These are phyloP conservation scores for Quercus agrifolia DNA, from an alignment of 306 rosid genomes.

Conservation along the genomic window DNA sequence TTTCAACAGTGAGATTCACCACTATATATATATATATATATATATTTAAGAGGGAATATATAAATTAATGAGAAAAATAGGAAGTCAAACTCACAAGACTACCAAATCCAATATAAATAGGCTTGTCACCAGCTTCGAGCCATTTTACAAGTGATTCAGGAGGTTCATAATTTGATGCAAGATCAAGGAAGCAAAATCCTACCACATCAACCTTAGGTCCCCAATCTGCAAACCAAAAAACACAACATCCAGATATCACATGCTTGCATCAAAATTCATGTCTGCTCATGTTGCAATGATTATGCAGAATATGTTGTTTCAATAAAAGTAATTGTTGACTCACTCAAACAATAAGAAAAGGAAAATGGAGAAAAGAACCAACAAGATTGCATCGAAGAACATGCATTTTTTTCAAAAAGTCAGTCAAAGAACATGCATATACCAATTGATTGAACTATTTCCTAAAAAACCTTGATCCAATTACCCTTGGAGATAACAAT, in stretches of 20 bases:
- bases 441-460: background rate
- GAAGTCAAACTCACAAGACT: conserved; percentile 65
- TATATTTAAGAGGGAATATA: background rate
- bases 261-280: conserved; percentile 4
- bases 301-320: conserved; percentile 1
- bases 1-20: too few species aligned
- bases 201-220: conserved; percentile 94
- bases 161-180: conserved; percentile 93
- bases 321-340: background rate
- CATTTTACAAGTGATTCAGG: conserved; percentile 75
- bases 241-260: background rate
- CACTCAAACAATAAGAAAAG: background rate
- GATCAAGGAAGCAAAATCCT: conserved; percentile 99
- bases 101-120: conserved; percentile 94
- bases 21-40: too few species aligned
- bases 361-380: background rate
- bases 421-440: background rate
- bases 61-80: conserved; percentile 13
- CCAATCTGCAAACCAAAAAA: conserved; percentile 80
- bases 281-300: background rate
- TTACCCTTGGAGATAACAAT: background rate
- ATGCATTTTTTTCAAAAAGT: background rate
- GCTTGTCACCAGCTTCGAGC: conserved; percentile 86
- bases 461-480: background rate
- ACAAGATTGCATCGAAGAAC: background rate